Conservation (phyloP, 2,329 filamentous ascomycete species). For the Penicillium decumbens region DNA sequence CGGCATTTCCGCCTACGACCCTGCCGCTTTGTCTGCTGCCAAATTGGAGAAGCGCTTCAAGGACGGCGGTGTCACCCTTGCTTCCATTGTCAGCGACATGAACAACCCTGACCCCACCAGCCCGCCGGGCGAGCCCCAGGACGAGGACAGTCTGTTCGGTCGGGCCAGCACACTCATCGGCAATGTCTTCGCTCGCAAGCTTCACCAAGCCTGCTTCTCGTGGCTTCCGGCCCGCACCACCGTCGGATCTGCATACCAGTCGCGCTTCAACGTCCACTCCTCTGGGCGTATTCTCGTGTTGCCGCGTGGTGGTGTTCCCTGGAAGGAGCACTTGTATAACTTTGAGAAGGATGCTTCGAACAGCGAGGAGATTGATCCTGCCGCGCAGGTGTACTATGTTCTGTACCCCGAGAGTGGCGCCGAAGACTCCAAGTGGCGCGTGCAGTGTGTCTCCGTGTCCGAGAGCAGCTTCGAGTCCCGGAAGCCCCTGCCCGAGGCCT, state of each 20-base stretch:
- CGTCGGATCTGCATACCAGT: slow-evolving; percentile 70
- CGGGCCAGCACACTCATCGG: slow-evolving; percentile 78
- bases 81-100: slow-evolving; percentile 72
- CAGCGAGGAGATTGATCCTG: slow-evolving; percentile 36
- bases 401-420: slow-evolving; percentile 80
- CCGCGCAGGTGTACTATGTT: slow-evolving; percentile 71
- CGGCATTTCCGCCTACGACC: slow-evolving; percentile 78
- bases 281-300: slow-evolving; percentile 78
- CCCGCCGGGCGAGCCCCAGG: slow-evolving; percentile 58
- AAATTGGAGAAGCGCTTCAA: slow-evolving; percentile 78
- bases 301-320: slow-evolving; percentile 70
- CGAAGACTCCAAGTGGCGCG: slow-evolving; percentile 79
- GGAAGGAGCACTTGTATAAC: slow-evolving; percentile 93
- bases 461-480: slow-evolving; percentile 86
- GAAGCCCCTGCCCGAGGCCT: slow-evolving; percentile 82
- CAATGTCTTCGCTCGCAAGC: slow-evolving; percentile 75
- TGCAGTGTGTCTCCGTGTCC: slow-evolving; percentile 82
- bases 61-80: slow-evolving; percentile 75
- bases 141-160: slow-evolving; percentile 76
- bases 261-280: slow-evolving; percentile 62
- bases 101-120: slow-evolving; percentile 60
- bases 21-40: slow-evolving; percentile 61
- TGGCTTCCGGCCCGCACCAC: slow-evolving; percentile 86
- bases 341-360: slow-evolving; percentile 61
- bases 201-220: slow-evolving; percentile 67